Evolutionary conservation across 805 yeast species (phyloP).

Genomic region (Alloascoidea africana): DNA sequence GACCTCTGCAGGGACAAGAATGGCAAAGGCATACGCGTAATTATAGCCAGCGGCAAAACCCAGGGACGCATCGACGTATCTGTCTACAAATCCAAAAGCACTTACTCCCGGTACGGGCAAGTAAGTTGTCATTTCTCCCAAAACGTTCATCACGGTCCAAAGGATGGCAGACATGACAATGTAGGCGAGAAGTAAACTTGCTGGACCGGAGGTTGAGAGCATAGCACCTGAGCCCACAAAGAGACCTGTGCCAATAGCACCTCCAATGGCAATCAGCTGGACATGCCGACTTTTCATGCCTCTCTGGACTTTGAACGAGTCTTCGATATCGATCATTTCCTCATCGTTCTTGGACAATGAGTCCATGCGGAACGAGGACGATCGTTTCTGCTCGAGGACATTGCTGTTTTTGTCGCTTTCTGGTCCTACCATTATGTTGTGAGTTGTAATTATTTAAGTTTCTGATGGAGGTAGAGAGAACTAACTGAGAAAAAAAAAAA

Average conservation of each 20-base stretch:
- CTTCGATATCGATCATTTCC: slow-evolving; percentile 4
- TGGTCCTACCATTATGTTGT: too few species aligned
- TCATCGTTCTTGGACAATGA: slow-evolving; percentile 8
- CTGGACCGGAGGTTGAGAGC: slow-evolving; percentile 59
- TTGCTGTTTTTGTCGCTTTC: too few species aligned
- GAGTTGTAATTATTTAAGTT: too few species aligned
- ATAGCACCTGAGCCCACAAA: slow-evolving; percentile 62
- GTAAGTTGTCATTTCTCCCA: slow-evolving; percentile 42
- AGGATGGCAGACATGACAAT: slow-evolving; percentile 46
- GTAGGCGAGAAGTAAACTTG: slow-evolving; percentile 46
- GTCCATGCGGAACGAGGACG: too few species aligned
- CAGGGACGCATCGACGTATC: slow-evolving; percentile 46
- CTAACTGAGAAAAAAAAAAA: too few species aligned
- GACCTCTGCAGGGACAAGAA: slow-evolving; percentile 71
- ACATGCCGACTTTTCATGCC: slow-evolving; percentile 49
- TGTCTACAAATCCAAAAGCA: slow-evolving; percentile 38
- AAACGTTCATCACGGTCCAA: slow-evolving; percentile 45
- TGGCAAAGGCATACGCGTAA: slow-evolving; percentile 34
- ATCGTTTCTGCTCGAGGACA: too few species aligned
- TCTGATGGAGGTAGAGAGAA: too few species aligned
- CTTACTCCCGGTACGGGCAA: slow-evolving; percentile 51
- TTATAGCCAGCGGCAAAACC: slow-evolving; percentile 45
- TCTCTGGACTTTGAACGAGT: slow-evolving; percentile 15
- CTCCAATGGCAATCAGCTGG: slow-evolving; percentile 74
- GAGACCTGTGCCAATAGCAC: slow-evolving; percentile 73